These are phyloP conservation scores for Mycena crocata DNA, from an alignment of 768 basidiomycete genomes.

Conservation along the genomic window DNA sequence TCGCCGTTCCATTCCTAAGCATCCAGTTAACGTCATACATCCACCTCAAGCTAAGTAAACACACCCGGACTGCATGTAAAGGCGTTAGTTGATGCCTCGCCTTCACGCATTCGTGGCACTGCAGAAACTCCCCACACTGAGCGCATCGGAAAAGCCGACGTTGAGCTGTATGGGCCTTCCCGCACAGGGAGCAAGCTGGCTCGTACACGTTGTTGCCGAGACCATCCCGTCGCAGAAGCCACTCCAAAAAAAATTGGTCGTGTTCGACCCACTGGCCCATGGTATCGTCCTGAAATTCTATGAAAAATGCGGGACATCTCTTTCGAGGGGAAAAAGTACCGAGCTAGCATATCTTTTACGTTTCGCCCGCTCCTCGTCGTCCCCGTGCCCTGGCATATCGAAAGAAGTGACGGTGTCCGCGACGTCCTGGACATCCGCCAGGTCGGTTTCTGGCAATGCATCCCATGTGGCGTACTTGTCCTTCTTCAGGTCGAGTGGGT, in stretches of 20 bases:
- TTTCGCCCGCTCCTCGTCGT: background rate
- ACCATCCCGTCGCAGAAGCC: too few species aligned
- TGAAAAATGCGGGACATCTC: too few species aligned
- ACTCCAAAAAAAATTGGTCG: background rate
- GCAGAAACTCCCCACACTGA: slow-evolving; percentile 1
- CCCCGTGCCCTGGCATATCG: too few species aligned
- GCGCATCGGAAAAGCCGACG: background rate
- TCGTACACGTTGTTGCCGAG: slow-evolving; percentile 1
- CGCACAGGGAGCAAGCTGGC: background rate
- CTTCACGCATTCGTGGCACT: background rate
- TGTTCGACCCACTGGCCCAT: too few species aligned
- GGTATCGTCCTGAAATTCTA: too few species aligned
- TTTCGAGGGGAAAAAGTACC: background rate
- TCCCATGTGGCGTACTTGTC: background rate
- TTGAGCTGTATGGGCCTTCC: background rate
- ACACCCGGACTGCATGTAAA: background rate
- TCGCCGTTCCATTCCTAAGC: slow-evolving; percentile 9
- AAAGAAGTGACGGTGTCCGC: slow-evolving; percentile 3
- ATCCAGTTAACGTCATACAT: background rate
- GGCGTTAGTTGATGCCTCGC: background rate
- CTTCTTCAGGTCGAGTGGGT: too few species aligned
- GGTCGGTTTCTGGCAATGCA: background rate
- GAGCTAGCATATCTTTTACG: background rate
- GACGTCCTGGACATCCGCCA: background rate
- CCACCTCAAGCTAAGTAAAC: background rate